Base-by-base conservation (phyloP, 2,329 filamentous ascomycete genomes). In the Botrytis deweyae region DNA sequence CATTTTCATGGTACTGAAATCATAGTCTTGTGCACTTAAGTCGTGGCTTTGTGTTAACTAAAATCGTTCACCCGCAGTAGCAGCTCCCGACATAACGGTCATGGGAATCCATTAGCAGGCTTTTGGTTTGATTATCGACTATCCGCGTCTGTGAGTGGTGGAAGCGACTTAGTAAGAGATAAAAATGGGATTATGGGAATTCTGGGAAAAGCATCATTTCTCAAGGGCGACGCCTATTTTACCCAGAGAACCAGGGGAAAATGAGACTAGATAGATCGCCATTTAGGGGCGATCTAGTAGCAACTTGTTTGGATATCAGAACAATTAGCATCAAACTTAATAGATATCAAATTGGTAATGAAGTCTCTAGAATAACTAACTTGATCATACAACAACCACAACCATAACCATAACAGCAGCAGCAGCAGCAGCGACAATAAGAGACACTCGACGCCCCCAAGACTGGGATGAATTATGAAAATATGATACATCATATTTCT, bases 31-130 rank as follows among this genome's bases (percentile, higher is more conserved):
- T 72, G 70, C 70, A 68, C 65, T 49, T 68, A 61, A 44, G 70
- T 72, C 70, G 52, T 72, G 63, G 70, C 70, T 61, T 68, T 42
- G n/a, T 44, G 63, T 59, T 42, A 20, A 72, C 70, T 72, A 72
- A 72, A 72, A 72, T 72, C 52, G 70, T 72, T 68, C 63, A 72
- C 70, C 70, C 70, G 70, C 70, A 72, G 70, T 72, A 72, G 70
- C 65, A 68, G 63, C 70, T 72, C 70, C 70, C 70, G 63, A 68
- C 52, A 68, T 72, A 72, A 72, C 70, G 70, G 70, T 72, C 63
- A 72, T 72, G 70, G 70, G 70, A 72, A 72, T 72, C 63, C 63
- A 68, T 72, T 55, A 68, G 65, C 70, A 72, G 63, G 70, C 52
- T 29, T 61, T 38, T 68, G 52, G 6, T 58, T 67, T 72, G 55